Conservation (phyloP, 176 grass and related monocot species). For the Hsuehochloa calcarea region DNA sequence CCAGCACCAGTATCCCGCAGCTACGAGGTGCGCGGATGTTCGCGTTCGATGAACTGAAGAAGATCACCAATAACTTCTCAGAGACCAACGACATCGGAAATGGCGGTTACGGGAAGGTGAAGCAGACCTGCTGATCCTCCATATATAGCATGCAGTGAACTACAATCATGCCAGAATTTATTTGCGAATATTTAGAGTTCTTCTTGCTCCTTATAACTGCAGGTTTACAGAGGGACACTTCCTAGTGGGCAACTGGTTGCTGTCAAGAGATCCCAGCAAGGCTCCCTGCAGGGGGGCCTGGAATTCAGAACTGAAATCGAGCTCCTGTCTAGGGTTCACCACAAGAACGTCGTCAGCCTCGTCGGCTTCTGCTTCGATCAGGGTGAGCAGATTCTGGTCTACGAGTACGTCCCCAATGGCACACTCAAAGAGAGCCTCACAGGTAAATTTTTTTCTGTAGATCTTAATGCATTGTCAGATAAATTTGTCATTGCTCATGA, state of each 20-base stretch:
- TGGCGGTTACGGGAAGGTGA: slow-evolving; percentile 78
- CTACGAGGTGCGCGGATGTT: slow-evolving; percentile 65
- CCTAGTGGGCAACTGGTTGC: slow-evolving; percentile 66
- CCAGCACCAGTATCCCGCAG: slow-evolving; percentile 54
- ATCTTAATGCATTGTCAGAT: background rate
- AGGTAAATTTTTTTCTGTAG: slow-evolving; percentile 17
- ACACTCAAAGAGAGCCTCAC: slow-evolving; percentile 82
- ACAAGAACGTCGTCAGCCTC: slow-evolving; percentile 83
- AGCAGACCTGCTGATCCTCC: background rate
- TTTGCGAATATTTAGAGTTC: background rate
- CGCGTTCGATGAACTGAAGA: slow-evolving; percentile 65
- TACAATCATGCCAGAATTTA: background rate
- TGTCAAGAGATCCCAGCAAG: slow-evolving; percentile 67
- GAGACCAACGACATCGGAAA: slow-evolving; percentile 55
- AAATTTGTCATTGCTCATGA: background rate
- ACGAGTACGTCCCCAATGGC: slow-evolving; percentile 83
- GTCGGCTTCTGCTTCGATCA: slow-evolving; percentile 82
- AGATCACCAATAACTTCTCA: slow-evolving; percentile 70
- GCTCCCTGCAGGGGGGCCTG: slow-evolving; percentile 57
- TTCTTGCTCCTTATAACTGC: background rate
- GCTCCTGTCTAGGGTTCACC: slow-evolving; percentile 74
- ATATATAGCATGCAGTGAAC: background rate
- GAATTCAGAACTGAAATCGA: slow-evolving; percentile 88
- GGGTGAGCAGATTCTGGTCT: slow-evolving; percentile 73
- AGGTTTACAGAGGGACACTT: slow-evolving; percentile 72